These are phyloP conservation scores for Amylocarpus encephaloides DNA, from an alignment of 2,329 filamentous ascomycete species.

Conservation along the genomic window DNA sequence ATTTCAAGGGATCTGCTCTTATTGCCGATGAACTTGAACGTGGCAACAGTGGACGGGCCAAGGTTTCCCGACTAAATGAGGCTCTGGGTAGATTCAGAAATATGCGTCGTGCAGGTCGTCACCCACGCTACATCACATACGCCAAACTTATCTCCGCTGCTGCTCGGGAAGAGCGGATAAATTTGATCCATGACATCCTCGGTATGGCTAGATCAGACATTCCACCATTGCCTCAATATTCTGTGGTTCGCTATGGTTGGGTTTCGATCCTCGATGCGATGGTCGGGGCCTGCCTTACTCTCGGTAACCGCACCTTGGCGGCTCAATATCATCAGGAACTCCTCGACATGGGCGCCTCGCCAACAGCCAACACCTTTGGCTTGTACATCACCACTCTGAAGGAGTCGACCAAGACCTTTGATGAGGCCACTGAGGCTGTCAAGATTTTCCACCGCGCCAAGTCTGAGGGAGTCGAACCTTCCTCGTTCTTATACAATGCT, in stretches of 20 bases:
- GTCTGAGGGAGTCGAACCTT: conserved; percentile 88
- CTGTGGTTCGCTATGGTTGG: conserved; percentile 90
- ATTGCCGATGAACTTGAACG: conserved; percentile 89
- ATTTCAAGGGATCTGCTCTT: conserved; percentile 86
- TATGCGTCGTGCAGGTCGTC: conserved; percentile 84
- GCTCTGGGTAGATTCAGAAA: conserved; percentile 81
- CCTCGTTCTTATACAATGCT: conserved; percentile 96
- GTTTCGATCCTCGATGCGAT: conserved; percentile 93
- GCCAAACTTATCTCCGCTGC: conserved; percentile 90
- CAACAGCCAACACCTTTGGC: conserved; percentile 95
- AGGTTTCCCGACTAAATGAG: conserved; percentile 69
- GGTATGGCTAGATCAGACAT: conserved; percentile 86
- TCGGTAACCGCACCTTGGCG: conserved; percentile 74
- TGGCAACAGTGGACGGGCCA: conserved; percentile 55
- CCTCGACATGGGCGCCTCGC: conserved; percentile 80
- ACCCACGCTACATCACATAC: conserved; percentile 93
- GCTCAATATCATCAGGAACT: conserved; percentile 88
- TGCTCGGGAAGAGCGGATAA: conserved; percentile 75
- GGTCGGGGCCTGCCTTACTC: conserved; percentile 83
- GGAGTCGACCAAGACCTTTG: conserved; percentile 94
- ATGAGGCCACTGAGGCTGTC: conserved; percentile 92
- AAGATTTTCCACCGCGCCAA: conserved; percentile 96
- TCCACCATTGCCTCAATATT: conserved; percentile 75
- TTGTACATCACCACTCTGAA: conserved; percentile 99
- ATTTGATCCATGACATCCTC: conserved; percentile 78